Evolutionary conservation across 2,329 filamentous ascomycete species (phyloP).

Genomic region (Epichloe baconii): DNA sequence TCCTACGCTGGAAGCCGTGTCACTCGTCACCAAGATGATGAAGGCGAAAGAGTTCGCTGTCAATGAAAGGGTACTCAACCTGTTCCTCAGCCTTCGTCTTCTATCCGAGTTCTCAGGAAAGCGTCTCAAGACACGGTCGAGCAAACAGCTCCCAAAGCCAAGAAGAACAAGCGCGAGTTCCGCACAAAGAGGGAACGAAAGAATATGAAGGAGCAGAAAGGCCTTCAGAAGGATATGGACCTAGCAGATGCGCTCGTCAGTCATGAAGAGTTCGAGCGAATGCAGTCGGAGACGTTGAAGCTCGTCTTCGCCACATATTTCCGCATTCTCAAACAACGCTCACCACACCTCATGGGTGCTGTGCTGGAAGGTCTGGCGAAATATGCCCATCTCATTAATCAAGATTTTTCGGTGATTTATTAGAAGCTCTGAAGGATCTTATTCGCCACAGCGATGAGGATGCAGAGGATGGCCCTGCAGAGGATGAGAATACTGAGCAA

Average conservation of each 20-base stretch:
- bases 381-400: conserved; percentile 94
- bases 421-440: conserved; percentile 88
- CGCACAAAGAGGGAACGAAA: conserved; percentile 83
- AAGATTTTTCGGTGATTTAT: conserved; percentile 96
- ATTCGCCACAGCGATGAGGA: conserved; percentile 60
- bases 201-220: conserved; percentile 69
- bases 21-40: conserved; percentile 87
- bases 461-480: conserved; percentile 29
- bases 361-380: conserved; percentile 88
- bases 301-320: conserved; percentile 94
- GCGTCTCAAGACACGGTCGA: conserved; percentile 70
- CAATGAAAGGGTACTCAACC: conserved; percentile 76
- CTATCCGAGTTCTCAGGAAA: conserved; percentile 77
- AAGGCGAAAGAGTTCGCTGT: conserved; percentile 71
- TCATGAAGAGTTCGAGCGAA: conserved; percentile 83
- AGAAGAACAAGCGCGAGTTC: conserved; percentile 67
- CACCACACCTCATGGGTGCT: conserved; percentile 83
- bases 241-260: conserved; percentile 83
- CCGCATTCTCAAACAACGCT: conserved; percentile 74
- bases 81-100: conserved; percentile 79
- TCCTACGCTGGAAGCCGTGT: conserved; percentile 74
- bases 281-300: conserved; percentile 92
- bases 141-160: conserved; percentile 22
- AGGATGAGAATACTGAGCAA: conserved; percentile 24
- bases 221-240: conserved; percentile 82